Evolutionary conservation across 495 filamentous ascomycete species (phyloP), one percentile per base, ranked within the genome.

Genomic region (Daldinia vernicosa): DNA sequence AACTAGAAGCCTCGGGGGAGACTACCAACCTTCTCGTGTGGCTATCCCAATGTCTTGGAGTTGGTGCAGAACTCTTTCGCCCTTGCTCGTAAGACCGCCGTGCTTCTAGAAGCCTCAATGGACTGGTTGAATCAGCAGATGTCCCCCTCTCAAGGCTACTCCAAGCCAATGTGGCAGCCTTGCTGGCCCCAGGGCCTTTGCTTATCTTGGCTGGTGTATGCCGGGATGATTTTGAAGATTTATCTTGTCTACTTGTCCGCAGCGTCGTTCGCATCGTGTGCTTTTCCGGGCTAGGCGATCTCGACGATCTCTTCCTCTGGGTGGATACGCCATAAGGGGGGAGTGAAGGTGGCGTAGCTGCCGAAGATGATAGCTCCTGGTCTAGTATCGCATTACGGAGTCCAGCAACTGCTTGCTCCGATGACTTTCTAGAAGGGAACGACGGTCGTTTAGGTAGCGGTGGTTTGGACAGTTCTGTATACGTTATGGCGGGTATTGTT

Each of bases 91-190:
- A n/a, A 52, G 60, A 74, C 57, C 50, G 47, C 5, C 63, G 70
- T 43, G 63, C 12, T 19, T 74, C 73, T 2, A 68, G 9, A 39
- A 60, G 33, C 32, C 39, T 68, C 7, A 63, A 66, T 3, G 68
- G 50, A 32, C 26, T 60, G 35, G 33, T 60, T 19, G 71, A 30
- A 60, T 64, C 72, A 47, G 72, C 51, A n/a, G 69, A 28, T 7
- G 68, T 54, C 45, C 69, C 40, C 39, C 63, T 63, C 58, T 66
- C 71, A 26, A 67, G 68, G 52, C 84, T 86, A 47, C 84, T 88
- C 94, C 94, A 99, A 17, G 95, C 95, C 37, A 97, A 79, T 2
- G 91, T 91, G 1, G 95, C 95, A 14, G 95, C 95, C 78, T 92
- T 96, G 45, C 91, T 93, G 30, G 94, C 93, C 3, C 83, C 83